Base-by-base conservation (phyloP, 129 eudicot genomes). In the Tanacetum coccineum region DNA sequence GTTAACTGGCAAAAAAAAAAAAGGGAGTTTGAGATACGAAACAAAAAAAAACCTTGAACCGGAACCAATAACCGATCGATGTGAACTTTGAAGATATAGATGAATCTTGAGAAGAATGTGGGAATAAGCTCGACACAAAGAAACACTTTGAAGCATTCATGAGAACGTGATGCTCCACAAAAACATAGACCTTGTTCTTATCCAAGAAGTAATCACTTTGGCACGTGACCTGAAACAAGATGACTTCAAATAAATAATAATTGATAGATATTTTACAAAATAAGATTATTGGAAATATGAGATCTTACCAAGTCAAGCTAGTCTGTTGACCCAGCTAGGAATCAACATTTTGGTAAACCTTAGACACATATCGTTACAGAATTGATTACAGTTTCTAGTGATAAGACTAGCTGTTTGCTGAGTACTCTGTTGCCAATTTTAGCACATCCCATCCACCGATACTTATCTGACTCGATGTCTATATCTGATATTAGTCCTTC, bases 311-410 rank as follows among this genome's bases (percentile, higher is more conserved):
- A 91, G 86, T 63, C 93, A 83, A 70, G 97, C 97, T 6, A 91
- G 86, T 47, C 97, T 74, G 76, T 91, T 91, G 46, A 91, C 95
- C 97, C 97, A 91, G 52, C 81, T 91, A 64, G 97, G 97, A 65
- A 91, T 91, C 4, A 89, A 82, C 80, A 72, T 91, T 18, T 81
- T 79, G 22, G 89, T 85, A 71, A 91, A 78, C 68, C 76, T 84
- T 42, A 82, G 64, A 42, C 90, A 91, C 19, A 78, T 77, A 83
- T 91, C 95, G 26, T 87, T 85, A 82, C 97, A 91, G 73, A 91
- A 91, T 70, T 91, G 97, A 69, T 91, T 91, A 84, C 97, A 91
- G 62, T 91, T 91, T 76, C 83, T 91, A 14, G 86, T 71, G 40
- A 91, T 91, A 64, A 91, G 89, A 81, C 73, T 91, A 91, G 26